These are phyloP conservation scores for Strobilomyces confusus DNA, from an alignment of 768 basidiomycete species.

Conservation along the genomic window DNA sequence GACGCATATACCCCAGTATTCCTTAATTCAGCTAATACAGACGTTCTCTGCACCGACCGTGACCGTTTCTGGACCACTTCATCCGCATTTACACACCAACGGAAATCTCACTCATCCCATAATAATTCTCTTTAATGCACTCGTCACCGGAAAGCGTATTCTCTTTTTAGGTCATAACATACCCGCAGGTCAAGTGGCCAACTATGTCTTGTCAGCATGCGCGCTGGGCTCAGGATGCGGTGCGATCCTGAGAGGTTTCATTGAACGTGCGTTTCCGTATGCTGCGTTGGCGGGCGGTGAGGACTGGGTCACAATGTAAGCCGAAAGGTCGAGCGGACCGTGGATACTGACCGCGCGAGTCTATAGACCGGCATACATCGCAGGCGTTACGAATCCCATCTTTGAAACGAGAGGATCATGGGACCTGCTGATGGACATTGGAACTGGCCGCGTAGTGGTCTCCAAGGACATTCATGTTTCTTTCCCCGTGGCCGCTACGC, in stretches of 20 bases:
- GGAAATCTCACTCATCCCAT: slow-evolving; percentile 90
- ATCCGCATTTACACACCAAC: slow-evolving; percentile 92
- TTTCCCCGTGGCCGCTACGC: slow-evolving; percentile 44
- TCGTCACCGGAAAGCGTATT: slow-evolving; percentile 93
- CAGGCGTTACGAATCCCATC: slow-evolving; percentile 96
- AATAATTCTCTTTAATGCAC: slow-evolving; percentile 92
- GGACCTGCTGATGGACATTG: slow-evolving; percentile 93
- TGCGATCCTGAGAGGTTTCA: slow-evolving; percentile 75
- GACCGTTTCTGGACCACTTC: slow-evolving; percentile 66
- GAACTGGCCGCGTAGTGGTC: slow-evolving; percentile 80
- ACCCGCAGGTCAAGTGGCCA: slow-evolving; percentile 87
- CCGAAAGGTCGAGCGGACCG: slow-evolving; percentile 8
- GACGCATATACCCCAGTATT: slow-evolving; percentile 59
- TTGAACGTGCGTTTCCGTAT: slow-evolving; percentile 92
- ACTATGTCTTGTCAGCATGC: slow-evolving; percentile 90
- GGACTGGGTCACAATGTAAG: slow-evolving; percentile 86
- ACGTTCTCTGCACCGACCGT: slow-evolving; percentile 64
- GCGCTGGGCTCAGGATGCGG: slow-evolving; percentile 92
- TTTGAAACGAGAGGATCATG: slow-evolving; percentile 84
- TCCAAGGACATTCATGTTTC: slow-evolving; percentile 75
- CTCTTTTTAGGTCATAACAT: slow-evolving; percentile 90
- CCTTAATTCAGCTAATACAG: slow-evolving; percentile 84
- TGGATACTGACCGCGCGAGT: slow-evolving; percentile 7
- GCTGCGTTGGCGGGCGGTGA: slow-evolving; percentile 86
- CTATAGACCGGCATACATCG: slow-evolving; percentile 83